Evolutionary conservation across 2,329 filamentous ascomycete genomes (phyloP).

Genomic region (Phyllosticta ampelicida): DNA sequence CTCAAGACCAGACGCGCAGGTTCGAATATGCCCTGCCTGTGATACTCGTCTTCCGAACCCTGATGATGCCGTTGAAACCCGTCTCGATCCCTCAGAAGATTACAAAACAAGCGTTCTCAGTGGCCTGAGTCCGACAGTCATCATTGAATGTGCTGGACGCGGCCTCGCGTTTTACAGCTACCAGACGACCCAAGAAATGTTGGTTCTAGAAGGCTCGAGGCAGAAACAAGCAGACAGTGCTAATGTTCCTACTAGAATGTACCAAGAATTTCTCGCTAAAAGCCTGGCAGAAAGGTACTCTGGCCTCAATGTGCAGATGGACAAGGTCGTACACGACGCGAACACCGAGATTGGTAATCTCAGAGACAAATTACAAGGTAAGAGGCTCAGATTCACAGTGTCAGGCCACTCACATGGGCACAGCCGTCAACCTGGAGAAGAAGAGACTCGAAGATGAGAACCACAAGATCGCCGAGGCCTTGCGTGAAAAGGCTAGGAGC

Average conservation of each 20-base stretch:
- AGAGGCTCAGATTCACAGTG: constrained; percentile 13
- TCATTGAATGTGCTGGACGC: constrained; percentile 78
- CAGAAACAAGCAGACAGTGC: constrained; percentile 11
- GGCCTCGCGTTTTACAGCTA: constrained; percentile 80
- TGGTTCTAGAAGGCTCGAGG: constrained; percentile 17
- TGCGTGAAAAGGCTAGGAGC: constrained; percentile 60
- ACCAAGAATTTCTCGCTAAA: constrained; percentile 65
- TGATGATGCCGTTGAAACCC: constrained; percentile 63
- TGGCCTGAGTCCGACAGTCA: constrained; percentile 66
- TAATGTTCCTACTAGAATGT: constrained; percentile 43
- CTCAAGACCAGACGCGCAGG: constrained; percentile 41
- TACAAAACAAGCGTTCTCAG: constrained; percentile 82
- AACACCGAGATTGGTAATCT: constrained; percentile 60
- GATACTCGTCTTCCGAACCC: constrained; percentile 54
- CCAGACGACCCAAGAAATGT: constrained; percentile 78
- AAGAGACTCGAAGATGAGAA: not conserved
- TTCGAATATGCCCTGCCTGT: constrained; percentile 66
- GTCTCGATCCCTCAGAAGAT: constrained; percentile 71
- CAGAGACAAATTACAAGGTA: constrained; percentile 54
- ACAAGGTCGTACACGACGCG: constrained; percentile 64
- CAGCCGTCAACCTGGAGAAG: not conserved
- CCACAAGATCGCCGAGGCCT: constrained; percentile 43
- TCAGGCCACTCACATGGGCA: not conserved
- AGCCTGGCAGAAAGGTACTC: constrained; percentile 62
- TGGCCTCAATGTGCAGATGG: constrained; percentile 53